Evolutionary conservation across 176 grass and related monocot genomes (phyloP).

Genomic region (Panicum miliaceum): DNA sequence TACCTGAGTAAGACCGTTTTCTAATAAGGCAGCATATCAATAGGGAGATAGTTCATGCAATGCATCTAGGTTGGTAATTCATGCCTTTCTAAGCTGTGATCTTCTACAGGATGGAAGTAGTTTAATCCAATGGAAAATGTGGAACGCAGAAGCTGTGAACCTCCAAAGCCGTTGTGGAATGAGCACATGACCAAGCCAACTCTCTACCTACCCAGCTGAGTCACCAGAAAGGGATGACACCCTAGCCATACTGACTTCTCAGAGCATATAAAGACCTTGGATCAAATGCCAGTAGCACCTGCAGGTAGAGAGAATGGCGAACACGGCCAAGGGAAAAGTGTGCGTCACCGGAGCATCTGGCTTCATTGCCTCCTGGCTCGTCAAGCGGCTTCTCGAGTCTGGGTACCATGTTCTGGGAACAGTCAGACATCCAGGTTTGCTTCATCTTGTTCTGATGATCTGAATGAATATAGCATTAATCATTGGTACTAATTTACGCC

Average conservation of each 20-base stretch:
- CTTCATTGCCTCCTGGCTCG: constrained; percentile 86
- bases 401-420: constrained; percentile 88
- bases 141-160: constrained; percentile 40
- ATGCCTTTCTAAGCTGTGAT: constrained; percentile 24
- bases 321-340: constrained; percentile 59
- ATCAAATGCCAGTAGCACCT: constrained; percentile 32
- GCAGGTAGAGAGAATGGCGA: constrained; percentile 45
- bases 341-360: constrained; percentile 89
- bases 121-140: not conserved
- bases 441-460: constrained; percentile 24
- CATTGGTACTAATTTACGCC: not conserved
- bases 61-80: not conserved
- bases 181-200: constrained; percentile 14
- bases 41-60: not conserved
- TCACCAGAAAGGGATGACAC: constrained; percentile 46
- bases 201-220: constrained; percentile 33
- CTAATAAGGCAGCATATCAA: not conserved
- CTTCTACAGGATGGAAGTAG: constrained; percentile 18
- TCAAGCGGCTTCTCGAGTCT: constrained; percentile 73
- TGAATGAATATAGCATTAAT: not conserved
- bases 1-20: not conserved
- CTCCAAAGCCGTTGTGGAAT: constrained; percentile 31
- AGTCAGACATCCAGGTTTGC: constrained; percentile 74
- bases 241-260: not conserved
- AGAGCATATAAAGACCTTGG: constrained; percentile 24